Conservation (phyloP, 129 eudicot species). For the Scalesia atractyloides region DNA sequence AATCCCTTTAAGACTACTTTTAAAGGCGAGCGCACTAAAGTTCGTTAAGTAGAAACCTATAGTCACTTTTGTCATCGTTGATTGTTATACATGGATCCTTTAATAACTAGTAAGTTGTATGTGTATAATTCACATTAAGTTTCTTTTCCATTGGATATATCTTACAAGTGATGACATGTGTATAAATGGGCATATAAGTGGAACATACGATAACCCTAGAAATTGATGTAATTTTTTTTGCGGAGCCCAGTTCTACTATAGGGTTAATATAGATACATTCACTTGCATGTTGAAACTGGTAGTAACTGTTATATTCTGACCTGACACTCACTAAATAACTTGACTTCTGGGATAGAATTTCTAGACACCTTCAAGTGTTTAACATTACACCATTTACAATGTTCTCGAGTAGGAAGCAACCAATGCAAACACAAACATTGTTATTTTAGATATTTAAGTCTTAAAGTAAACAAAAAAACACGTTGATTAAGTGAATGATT, state of each 20-base stretch:
- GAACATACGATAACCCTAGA: too few species aligned
- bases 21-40: too few species aligned
- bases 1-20: too few species aligned
- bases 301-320: not conserved
- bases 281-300: not conserved
- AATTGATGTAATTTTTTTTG: too few species aligned
- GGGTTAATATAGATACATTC: not conserved
- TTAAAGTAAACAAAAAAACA: not conserved
- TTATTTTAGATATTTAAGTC: not conserved
- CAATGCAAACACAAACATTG: not conserved
- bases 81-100: too few species aligned
- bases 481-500: slow-evolving; percentile 23
- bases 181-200: too few species aligned
- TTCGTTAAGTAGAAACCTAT: too few species aligned
- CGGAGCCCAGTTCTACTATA: not conserved
- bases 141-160: too few species aligned
- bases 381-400: not conserved
- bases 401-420: not conserved
- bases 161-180: too few species aligned
- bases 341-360: not conserved
- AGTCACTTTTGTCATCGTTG: too few species aligned
- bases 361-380: not conserved
- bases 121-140: too few species aligned
- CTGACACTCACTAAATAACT: not conserved
- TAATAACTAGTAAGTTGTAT: too few species aligned